Conservation (phyloP, 1,284 basidiomycete genomes). For the Fomes fomentarius region DNA sequence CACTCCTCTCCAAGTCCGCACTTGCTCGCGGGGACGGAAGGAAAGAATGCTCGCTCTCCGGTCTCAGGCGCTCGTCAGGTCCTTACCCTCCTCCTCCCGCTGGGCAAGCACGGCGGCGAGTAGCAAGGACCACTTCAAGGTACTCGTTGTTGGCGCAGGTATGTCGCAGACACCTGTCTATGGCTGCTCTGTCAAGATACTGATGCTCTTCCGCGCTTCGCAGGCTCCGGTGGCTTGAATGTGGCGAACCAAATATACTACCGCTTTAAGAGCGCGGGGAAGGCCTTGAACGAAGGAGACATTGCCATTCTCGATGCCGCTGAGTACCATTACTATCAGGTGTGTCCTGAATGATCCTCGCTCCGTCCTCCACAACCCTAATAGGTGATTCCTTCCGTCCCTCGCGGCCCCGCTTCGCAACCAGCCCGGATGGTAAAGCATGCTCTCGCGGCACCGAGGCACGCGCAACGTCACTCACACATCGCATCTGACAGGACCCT, state of each 20-base stretch:
- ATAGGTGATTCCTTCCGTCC: slow-evolving; percentile 1
- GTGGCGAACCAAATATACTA: slow-evolving; percentile 86
- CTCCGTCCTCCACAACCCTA: background rate
- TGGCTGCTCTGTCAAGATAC: slow-evolving; percentile 11
- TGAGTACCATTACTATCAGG: slow-evolving; percentile 81
- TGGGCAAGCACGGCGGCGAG: slow-evolving; percentile 43
- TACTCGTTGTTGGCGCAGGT: slow-evolving; percentile 73
- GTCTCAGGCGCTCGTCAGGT: slow-evolving; percentile 16
- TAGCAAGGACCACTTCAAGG: slow-evolving; percentile 55
- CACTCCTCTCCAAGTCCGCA: background rate
- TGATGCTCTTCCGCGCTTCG: slow-evolving; percentile 9
- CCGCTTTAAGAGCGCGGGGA: slow-evolving; percentile 72
- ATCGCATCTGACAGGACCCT: slow-evolving; percentile 70
- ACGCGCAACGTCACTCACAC: slow-evolving; percentile 12
- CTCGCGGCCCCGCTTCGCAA: slow-evolving; percentile 7
- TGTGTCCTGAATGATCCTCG: slow-evolving; percentile 34
- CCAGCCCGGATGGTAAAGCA: slow-evolving; percentile 77
- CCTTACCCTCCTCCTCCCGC: slow-evolving; percentile 20
- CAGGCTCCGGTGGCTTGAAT: slow-evolving; percentile 79
- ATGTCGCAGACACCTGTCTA: slow-evolving; percentile 23
- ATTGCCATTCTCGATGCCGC: slow-evolving; percentile 84
- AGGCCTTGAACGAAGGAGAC: slow-evolving; percentile 71
- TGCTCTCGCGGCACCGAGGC: background rate
- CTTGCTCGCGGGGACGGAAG: no score
- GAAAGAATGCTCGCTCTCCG: slow-evolving; percentile 25